phyloP scores from a whole-genome alignment of 169 alveolate genomes.

The Plasmodium reichenowi region DNA sequence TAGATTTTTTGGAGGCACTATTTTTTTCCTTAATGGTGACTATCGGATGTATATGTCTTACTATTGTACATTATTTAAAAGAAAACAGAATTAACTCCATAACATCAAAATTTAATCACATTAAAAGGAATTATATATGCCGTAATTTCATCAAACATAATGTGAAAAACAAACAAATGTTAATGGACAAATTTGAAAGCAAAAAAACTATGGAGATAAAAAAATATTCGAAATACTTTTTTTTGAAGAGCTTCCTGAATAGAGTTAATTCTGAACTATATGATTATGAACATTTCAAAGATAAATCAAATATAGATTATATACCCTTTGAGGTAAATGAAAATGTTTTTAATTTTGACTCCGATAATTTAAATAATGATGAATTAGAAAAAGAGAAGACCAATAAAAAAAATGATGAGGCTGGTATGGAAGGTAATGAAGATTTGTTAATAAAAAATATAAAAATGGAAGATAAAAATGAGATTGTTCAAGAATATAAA shows the following conservation, averaged over 20 bases:
- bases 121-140: conserved; percentile 25
- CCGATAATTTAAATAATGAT: background rate
- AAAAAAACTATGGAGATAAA: conserved; percentile 48
- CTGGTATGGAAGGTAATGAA: background rate
- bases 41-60: conserved; percentile 11
- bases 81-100: conserved; percentile 30
- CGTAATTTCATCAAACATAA: conserved; percentile 24
- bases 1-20: conserved; percentile 48
- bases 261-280: conserved; percentile 43
- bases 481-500: background rate
- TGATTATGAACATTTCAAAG: conserved; percentile 38
- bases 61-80: conserved; percentile 42
- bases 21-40: conserved; percentile 44
- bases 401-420: background rate
- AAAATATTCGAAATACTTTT: conserved; percentile 61
- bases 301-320: background rate
- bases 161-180: background rate
- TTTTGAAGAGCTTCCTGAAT: conserved; percentile 47
- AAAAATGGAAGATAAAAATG: background rate
- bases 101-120: conserved; percentile 26
- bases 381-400: background rate
- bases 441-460: background rate
- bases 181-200: conserved; percentile 12
- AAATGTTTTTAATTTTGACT: background rate
- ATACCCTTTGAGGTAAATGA: background rate